These are phyloP conservation scores for Nemophila menziesii DNA, from an alignment of 257 asterid species.

Conservation along the genomic window DNA sequence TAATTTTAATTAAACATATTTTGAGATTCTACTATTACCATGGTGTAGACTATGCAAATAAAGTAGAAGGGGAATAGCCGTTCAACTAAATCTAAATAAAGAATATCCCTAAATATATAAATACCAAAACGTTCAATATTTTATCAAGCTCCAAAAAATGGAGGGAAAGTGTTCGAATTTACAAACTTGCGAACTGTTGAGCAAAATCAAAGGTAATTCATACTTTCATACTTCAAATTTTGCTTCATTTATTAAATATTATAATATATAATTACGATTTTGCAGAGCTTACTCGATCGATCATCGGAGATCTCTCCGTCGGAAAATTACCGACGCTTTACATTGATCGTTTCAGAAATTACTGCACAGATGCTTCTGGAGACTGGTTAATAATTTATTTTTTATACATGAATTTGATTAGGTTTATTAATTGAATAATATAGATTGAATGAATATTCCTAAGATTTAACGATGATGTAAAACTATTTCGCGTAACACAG, in stretches of 20 bases:
- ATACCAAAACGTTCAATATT: neutral
- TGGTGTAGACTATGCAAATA: too few relatives aligned
- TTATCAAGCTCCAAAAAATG: slow-evolving; percentile 21
- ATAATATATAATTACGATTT: neutral
- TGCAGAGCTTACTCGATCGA: slow-evolving; percentile 58
- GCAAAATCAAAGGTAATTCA: slow-evolving; percentile 38
- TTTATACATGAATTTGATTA: neutral
- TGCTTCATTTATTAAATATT: neutral
- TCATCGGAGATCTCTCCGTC: slow-evolving; percentile 40
- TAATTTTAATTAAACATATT: too few relatives aligned
- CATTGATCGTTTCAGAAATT: slow-evolving; percentile 58
- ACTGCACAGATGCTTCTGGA: slow-evolving; percentile 51
- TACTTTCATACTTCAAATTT: neutral
- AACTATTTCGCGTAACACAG: too few relatives aligned
- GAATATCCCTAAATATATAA: too few relatives aligned
- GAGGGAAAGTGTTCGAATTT: slow-evolving; percentile 34
- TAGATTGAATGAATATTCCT: too few relatives aligned
- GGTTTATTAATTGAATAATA: too few relatives aligned
- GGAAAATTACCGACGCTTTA: slow-evolving; percentile 38
- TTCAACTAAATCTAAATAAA: too few relatives aligned
- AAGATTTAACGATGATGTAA: too few relatives aligned
- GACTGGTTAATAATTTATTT: slow-evolving; percentile 29
- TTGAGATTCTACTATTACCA: too few relatives aligned
- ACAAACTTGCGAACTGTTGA: slow-evolving; percentile 28
- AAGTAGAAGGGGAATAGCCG: too few relatives aligned